A percentile compares a stretch with the other conserved stretches of the same genome.
phyloP scores from a whole-genome alignment of 78 protist species.

The Dictyostelium citrinum region DNA sequence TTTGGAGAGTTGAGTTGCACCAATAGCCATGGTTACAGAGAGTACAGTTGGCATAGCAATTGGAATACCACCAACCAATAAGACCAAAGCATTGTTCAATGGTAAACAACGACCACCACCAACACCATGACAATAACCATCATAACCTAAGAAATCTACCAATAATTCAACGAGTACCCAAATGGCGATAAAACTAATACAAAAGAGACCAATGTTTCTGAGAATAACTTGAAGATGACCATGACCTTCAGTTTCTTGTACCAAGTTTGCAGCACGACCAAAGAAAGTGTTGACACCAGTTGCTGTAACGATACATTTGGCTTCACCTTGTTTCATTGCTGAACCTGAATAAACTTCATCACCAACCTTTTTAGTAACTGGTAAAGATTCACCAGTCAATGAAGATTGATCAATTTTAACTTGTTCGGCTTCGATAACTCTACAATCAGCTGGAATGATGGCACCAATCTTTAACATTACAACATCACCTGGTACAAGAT shows the following conservation, averaged over 20 bases:
- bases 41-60: constrained; percentile 92
- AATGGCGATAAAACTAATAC: constrained; percentile 75
- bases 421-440: constrained; percentile 57
- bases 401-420: constrained; percentile 87
- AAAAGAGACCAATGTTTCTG: constrained; percentile 81
- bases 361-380: constrained; percentile 79
- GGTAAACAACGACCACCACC: constrained; percentile 66
- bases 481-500: constrained; percentile 93
- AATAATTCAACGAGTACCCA: constrained; percentile 76
- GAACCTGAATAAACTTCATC: constrained; percentile 87
- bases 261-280: constrained; percentile 89
- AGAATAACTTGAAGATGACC: constrained; percentile 87
- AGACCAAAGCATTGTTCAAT: constrained; percentile 75
- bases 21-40: constrained; percentile 91
- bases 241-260: constrained; percentile 60
- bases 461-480: constrained; percentile 87
- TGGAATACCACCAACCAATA: constrained; percentile 87
- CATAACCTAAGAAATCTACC: constrained; percentile 63
- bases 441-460: constrained; percentile 89
- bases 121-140: constrained; percentile 54
- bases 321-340: constrained; percentile 91
- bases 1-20: constrained; percentile 86
- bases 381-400: constrained; percentile 91
- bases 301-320: constrained; percentile 82
- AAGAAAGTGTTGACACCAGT: constrained; percentile 92